Evolutionary conservation across 495 filamentous ascomycete species (phyloP), one percentile per base, ranked within the genome.

Genomic region (Achaetomiella virescens): DNA sequence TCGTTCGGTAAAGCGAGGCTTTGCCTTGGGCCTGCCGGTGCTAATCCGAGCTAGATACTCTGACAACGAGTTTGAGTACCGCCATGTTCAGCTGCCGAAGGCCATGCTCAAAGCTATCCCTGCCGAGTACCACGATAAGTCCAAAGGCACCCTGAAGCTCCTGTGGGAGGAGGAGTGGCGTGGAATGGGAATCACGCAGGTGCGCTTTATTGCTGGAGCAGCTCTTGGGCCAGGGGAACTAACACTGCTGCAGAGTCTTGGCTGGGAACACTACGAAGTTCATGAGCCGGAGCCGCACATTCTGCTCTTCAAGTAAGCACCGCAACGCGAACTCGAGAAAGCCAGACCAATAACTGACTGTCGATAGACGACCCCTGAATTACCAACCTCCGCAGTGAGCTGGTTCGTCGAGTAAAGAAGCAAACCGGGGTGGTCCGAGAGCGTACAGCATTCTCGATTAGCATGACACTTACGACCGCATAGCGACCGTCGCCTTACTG

Each of bases 121-220:
- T 12, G 81, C 91, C 67, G 95, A 95, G 51, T 98, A 97, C 70
- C 95, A 96, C 65, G 93, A 97, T 65, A 80, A 82, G 29, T 74
- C 84, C 18, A 90, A 95, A 62, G 92, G 93, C 36, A 97, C 92
- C 6, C 75, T 98, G 72, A 98, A 98, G 73, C 73, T 98, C 56
- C 75, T 98, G 46, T 96, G 93, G 89, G 93, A 98, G 71, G 95
- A 97, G 48, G 93, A 98, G 71, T 98, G 93, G 93, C 81, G 93
- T 66, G 90, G 87, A 5, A 78, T 98, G 65, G 93, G 93, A 27
- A 98, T 98, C 59, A 97, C 92, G 59, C 91, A 96, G 82, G 90
- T 93, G 70, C 36, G 75, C 56, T 55, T 22, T 55, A 25, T 45
- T 4, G 11, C 38, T 40, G 43, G 17, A 11, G 9, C 36, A 20